Evolutionary conservation across 2,329 filamentous ascomycete species (phyloP).

Genomic region (Neofusicoccum ribis): DNA sequence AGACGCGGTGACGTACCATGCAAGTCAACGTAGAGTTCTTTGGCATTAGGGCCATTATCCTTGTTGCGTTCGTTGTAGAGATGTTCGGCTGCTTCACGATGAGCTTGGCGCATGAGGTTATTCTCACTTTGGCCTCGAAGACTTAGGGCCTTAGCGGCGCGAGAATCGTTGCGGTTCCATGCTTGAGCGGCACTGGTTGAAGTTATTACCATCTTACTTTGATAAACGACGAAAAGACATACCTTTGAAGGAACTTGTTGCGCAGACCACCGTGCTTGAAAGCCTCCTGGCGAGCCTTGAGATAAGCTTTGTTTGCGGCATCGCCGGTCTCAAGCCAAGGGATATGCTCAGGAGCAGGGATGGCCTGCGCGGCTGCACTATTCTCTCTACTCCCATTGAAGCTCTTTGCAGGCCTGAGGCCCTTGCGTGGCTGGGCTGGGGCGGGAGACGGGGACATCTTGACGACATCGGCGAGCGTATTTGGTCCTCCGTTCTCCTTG

Average conservation of each 20-base stretch:
- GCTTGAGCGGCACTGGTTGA: slow-evolving; percentile 80
- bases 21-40: slow-evolving; percentile 90
- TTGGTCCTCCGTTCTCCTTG: slow-evolving; percentile 55
- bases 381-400: slow-evolving; percentile 70
- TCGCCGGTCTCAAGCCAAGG: slow-evolving; percentile 96
- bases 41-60: slow-evolving; percentile 52
- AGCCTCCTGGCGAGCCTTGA: slow-evolving; percentile 91
- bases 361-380: slow-evolving; percentile 77
- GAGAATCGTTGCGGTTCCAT: slow-evolving; percentile 96
- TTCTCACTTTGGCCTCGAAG: slow-evolving; percentile 96
- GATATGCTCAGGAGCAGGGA: slow-evolving; percentile 84
- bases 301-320: slow-evolving; percentile 86
- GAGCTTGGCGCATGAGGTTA: slow-evolving; percentile 93
- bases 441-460: slow-evolving; percentile 90
- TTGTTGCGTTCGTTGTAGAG: slow-evolving; percentile 94
- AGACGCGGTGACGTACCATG: slow-evolving; percentile 57
- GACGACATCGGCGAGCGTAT: slow-evolving; percentile 88
- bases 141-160: slow-evolving; percentile 91
- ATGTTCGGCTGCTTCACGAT: slow-evolving; percentile 87
- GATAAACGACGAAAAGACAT: slow-evolving; percentile 21
- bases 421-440: slow-evolving; percentile 60
- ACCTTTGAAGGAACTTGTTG: slow-evolving; percentile 97
- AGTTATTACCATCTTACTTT: background rate
- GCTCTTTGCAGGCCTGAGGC: slow-evolving; percentile 65
- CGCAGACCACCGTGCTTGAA: slow-evolving; percentile 95